phyloP scores from a whole-genome alignment of 1,139 yeast genomes.

The Yamadazyma mexicana region DNA sequence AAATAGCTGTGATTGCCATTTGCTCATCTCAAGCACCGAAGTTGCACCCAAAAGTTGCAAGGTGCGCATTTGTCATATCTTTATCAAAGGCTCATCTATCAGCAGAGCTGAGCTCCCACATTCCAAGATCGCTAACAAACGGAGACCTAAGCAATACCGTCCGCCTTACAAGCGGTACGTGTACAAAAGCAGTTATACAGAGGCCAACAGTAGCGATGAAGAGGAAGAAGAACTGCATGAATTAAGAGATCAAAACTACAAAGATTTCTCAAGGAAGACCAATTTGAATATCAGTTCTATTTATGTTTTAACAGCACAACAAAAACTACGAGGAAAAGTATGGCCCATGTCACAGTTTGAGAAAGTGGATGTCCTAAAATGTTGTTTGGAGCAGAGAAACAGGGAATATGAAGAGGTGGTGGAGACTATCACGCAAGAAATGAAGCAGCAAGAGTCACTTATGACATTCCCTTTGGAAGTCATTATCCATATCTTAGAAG shows the following conservation, averaged over 20 bases:
- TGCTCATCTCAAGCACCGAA: neutral
- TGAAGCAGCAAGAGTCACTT: conserved; percentile 13
- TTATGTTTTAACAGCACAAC: conserved; percentile 34
- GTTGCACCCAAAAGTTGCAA: conserved; percentile 1
- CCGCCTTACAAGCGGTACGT: conserved; percentile 78
- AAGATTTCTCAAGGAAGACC: conserved; percentile 27
- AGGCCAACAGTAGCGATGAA: conserved; percentile 32
- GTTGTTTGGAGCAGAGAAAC: conserved; percentile 27
- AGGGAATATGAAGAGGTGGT: conserved; percentile 16
- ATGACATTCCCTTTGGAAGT: conserved; percentile 61
- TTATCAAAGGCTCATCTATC: neutral
- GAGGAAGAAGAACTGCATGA: conserved; percentile 29
- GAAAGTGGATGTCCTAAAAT: conserved; percentile 44
- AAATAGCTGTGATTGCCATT: no score
- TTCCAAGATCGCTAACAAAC: conserved; percentile 72
- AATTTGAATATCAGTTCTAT: conserved; percentile 33
- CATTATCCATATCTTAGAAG: conserved; percentile 50
- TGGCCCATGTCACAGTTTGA: conserved; percentile 50
- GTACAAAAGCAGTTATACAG: conserved; percentile 53
- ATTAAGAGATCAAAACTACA: conserved; percentile 8
- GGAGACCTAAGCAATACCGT: conserved; percentile 79
- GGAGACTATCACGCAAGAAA: conserved; percentile 15
- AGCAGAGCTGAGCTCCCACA: neutral
- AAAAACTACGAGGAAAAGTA: conserved; percentile 23
- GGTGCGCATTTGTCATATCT: conserved; percentile 1